phyloP scores from a whole-genome alignment of 306 rosid genomes.

The Mucuna pruriens region DNA sequence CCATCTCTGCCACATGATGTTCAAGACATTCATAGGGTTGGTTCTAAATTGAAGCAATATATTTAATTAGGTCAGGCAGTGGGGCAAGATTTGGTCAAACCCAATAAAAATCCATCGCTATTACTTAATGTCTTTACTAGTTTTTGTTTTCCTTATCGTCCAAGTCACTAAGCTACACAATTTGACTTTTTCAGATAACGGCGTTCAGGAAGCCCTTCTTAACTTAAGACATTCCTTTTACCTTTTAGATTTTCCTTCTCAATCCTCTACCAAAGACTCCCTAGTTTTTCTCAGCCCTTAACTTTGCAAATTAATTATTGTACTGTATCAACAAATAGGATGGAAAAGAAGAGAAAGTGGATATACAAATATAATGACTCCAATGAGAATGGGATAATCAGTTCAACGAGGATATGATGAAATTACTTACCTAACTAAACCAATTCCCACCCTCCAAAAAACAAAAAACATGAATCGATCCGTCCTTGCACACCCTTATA shows the following conservation, averaged over 20 bases:
- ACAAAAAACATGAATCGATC: too few relatives aligned
- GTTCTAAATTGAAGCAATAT: not conserved
- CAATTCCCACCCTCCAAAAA: too few relatives aligned
- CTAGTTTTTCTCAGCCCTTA: not conserved
- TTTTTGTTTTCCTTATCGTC: not conserved
- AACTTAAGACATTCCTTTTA: not conserved
- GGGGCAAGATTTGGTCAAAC: not conserved
- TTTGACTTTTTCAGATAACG: not conserved
- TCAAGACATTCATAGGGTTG: not conserved
- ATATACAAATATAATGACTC: not conserved
- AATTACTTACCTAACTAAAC: not conserved
- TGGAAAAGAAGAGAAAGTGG: not conserved
- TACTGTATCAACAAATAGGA: not conserved
- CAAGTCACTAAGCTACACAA: not conserved
- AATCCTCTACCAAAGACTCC: not conserved
- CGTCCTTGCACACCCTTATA: too few relatives aligned
- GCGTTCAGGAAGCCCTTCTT: not conserved
- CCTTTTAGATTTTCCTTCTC: not conserved
- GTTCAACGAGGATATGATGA: not conserved
- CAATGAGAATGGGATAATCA: not conserved
- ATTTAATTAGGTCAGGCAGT: not conserved
- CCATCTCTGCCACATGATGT: not conserved
- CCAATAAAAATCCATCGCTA: not conserved
- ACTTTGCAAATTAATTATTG: not conserved
- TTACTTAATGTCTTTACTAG: not conserved